phyloP scores from a whole-genome alignment of 2,329 filamentous ascomycete species.

The Curvularia eragrostidis region DNA sequence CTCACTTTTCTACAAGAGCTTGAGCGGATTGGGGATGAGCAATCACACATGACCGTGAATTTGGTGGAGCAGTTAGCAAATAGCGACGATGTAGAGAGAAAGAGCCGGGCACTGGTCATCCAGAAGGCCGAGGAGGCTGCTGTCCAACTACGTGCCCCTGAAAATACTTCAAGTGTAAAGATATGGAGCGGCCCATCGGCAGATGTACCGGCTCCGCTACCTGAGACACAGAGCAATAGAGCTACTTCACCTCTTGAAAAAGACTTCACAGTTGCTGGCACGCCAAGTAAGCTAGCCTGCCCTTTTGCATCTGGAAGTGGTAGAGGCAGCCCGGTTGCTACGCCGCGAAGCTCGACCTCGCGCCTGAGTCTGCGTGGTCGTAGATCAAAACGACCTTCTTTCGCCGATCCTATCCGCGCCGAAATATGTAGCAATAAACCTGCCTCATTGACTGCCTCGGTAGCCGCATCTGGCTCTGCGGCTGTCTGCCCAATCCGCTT shows the following conservation, averaged over 20 bases:
- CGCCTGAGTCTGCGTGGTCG: constrained; percentile 45
- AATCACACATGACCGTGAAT: constrained; percentile 32
- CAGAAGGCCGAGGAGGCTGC: constrained; percentile 45
- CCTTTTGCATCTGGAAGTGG: constrained; percentile 70
- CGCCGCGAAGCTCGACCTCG: constrained; percentile 51
- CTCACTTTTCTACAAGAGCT: constrained; percentile 50
- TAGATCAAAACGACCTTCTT: constrained; percentile 51
- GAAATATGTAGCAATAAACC: constrained; percentile 52
- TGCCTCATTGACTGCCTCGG: constrained; percentile 56
- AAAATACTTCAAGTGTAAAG: constrained; percentile 43
- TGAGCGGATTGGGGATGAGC: constrained; percentile 44
- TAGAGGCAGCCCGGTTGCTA: constrained; percentile 54
- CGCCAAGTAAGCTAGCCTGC: constrained; percentile 78
- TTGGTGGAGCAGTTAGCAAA: constrained; percentile 47
- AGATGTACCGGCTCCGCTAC: constrained; percentile 33
- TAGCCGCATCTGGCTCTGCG: constrained; percentile 48
- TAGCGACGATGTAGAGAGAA: constrained; percentile 44
- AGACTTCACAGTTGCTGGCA: constrained; percentile 88
- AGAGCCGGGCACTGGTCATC: constrained; percentile 43
- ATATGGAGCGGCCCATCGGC: constrained; percentile 52
- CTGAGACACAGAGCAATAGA: constrained; percentile 42
- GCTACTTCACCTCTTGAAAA: constrained; percentile 68
- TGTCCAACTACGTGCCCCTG: constrained; percentile 32
- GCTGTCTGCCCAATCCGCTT: constrained; percentile 90
- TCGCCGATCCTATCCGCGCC: constrained; percentile 52